Evolutionary conservation across 176 grass and related monocot species (phyloP), one percentile per base, ranked within the genome.

Genomic region (Carex littledalei): DNA sequence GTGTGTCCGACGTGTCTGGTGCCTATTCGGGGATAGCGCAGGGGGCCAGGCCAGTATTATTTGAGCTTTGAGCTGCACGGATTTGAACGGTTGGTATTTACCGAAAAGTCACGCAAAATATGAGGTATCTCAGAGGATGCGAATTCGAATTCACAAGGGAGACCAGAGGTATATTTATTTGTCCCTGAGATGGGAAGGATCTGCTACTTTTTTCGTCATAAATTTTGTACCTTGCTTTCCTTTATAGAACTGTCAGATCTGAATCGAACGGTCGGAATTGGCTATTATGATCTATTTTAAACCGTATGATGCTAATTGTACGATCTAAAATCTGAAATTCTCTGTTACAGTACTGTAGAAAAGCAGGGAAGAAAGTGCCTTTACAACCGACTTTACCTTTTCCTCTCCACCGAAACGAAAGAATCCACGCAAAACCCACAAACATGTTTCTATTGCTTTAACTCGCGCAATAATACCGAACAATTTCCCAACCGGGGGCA

Each of bases 341-440:
- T 50, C 11, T 14, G 12, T 11, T 37, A 68, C 21, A 7, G 22
- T 39, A 68, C 15, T 16, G 18, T 20, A 7, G 37, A 43, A 20
- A 45, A 72, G 18, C 68, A 72, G 68, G 17, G 37, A 21, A 49
- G 15, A 39, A 35, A 35, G 15, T 6, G 6, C 2, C 22, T 13
- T 31, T 4, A 29, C 13, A 4, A 47, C 39, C 43, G n/a, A 75
- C 71, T 50, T 52, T 49, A 21, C 43, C 71, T 24, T 75, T 75
- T 26, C 70, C 20, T 11, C 43, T 75, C 70, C 45, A 49, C 70
- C n/a, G n/a, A 52, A 75, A 52, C 43, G 16, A 22, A 9, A 71
- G 35, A 41, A 71, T 71, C 68, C 68, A 71, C 68, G 68, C 68
- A 71, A 45, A 71, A 71, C 68, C 68, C 68, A 71, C 37, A 47